phyloP scores from a whole-genome alignment of 2,329 filamentous ascomycete genomes.

The Aciculosporium take region DNA sequence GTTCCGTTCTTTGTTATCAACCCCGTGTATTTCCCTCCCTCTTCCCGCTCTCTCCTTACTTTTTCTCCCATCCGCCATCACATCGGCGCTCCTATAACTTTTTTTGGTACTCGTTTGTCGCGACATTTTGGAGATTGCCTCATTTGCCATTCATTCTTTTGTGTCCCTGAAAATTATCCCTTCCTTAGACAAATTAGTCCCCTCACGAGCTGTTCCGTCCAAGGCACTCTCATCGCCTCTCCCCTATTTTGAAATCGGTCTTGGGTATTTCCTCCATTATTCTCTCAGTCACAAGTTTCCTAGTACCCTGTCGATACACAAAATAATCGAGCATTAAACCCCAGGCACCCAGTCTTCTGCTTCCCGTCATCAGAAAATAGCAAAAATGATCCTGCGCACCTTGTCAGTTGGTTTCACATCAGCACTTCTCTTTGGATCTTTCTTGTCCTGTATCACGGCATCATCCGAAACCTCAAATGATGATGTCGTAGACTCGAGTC shows the following conservation, averaged over 20 bases:
- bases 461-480: neutral
- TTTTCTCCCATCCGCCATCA: neutral
- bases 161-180: conserved; percentile 1
- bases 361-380: neutral
- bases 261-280: conserved; percentile 2
- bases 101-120: neutral
- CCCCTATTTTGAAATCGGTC: conserved; percentile 1
- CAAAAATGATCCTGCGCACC: conserved; percentile 2
- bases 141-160: conserved; percentile 5
- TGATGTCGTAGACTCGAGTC: neutral
- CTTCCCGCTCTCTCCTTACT: neutral
- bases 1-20: conserved; percentile 1
- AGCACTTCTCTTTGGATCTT: neutral
- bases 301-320: neutral
- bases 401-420: neutral
- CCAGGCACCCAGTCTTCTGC: neutral
- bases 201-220: neutral
- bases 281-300: neutral
- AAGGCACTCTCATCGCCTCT: neutral
- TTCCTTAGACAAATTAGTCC: neutral
- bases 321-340: neutral
- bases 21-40: conserved; percentile 1
- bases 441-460: conserved; percentile 5
- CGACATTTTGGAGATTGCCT: conserved; percentile 2
- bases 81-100: conserved; percentile 1